phyloP scores from a whole-genome alignment of 83 land plant genomes.

The Isoetes engelmannii region DNA sequence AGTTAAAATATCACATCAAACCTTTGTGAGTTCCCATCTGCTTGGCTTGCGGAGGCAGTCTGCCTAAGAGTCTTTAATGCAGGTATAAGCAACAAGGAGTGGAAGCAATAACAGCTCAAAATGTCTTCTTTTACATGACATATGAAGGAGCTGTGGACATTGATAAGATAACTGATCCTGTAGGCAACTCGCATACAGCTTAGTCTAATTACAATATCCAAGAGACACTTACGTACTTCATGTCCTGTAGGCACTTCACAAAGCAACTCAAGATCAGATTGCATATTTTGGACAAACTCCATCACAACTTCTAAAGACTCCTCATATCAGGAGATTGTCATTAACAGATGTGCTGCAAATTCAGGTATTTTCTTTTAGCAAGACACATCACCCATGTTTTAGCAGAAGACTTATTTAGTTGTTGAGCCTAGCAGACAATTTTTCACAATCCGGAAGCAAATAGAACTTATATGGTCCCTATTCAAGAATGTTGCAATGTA shows the following conservation, averaged over 20 bases:
- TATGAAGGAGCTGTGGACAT: constrained; percentile 95
- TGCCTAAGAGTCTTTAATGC: constrained; percentile 4
- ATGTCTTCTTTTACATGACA: constrained; percentile 93
- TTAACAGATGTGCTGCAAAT: constrained; percentile 70
- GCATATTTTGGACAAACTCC: constrained; percentile 97
- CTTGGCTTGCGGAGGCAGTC: background rate
- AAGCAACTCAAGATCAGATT: constrained; percentile 93
- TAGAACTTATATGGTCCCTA: constrained; percentile 55
- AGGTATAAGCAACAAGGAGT: constrained; percentile 95
- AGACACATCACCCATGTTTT: background rate
- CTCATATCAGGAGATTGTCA: constrained; percentile 78
- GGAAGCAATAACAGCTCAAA: constrained; percentile 81
- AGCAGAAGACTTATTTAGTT: background rate
- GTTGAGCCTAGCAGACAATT: constrained; percentile 58
- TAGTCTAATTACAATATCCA: constrained; percentile 2
- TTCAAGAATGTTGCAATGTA: constrained; percentile 74
- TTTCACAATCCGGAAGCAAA: constrained; percentile 78
- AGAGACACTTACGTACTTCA: background rate
- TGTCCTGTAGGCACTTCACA: constrained; percentile 55
- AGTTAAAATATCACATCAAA: background rate
- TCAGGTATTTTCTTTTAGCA: constrained; percentile 47
- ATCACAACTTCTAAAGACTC: constrained; percentile 77
- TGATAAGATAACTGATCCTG: constrained; percentile 91
- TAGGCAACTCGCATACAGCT: constrained; percentile 28
- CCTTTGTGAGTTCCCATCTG: background rate